Evolutionary conservation across 495 filamentous ascomycete species (phyloP), one percentile per base, ranked within the genome.

Genomic region (Penicillium samsonianum): DNA sequence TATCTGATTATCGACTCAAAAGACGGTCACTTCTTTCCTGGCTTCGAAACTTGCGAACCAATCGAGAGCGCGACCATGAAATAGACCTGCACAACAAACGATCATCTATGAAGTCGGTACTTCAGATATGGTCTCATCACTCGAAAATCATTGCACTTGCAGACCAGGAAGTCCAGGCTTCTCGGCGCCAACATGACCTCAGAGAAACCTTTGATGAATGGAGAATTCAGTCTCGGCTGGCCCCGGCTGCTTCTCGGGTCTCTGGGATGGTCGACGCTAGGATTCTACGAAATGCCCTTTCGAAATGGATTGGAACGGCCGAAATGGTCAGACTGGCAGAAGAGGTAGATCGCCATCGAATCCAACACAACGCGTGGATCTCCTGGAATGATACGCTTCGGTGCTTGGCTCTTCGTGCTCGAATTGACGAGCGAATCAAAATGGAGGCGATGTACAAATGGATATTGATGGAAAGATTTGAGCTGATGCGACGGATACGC

Each of bases 311-410:
- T 7, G 68, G 70, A 1, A 80, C 81, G 17, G 66, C 76, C 5
- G 73, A 73, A 30, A 75, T 79, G 52, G 67, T 78, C 25, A 70
- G 73, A n/a, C 77, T 82, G 65, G 87, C 87, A n/a, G 63, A 71
- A 14, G 71, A 76, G 35, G 71, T 86, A 41, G 76, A 87, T 60
- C 77, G 69, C 25, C 54, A 71, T 55, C 77, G 84, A 40, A 65
- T 85, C 35, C 58, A 87, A 43, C 79, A 80, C 28, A 85, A 84
- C 63, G 72, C 82, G 9, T 87, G 81, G 79, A 84, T 82, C 1
- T 64, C 75, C 12, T 91, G 87, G 87, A 88, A 88, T 53, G 84
- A 89, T 69, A 78, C 72, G 16, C 74, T 87, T 31, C 83, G 86
- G 12, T 82, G 78, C 53, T 71, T 80, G 57, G 79, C 77, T 3